These are phyloP conservation scores for Schoenoplectus triqueter DNA, from an alignment of 202 grass and related monocot genomes.

Conservation along the genomic window DNA sequence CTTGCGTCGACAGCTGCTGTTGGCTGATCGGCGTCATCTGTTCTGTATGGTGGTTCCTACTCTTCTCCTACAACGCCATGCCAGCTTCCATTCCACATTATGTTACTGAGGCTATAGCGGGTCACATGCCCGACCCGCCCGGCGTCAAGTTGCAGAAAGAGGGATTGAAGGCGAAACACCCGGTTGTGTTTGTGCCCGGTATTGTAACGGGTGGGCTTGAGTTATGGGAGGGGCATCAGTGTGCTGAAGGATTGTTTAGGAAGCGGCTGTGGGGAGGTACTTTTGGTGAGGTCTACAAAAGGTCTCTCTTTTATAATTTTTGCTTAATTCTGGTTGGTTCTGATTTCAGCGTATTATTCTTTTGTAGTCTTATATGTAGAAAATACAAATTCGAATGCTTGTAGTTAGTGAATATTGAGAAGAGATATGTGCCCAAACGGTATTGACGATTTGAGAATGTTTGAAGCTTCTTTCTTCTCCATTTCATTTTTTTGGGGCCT, in stretches of 20 bases:
- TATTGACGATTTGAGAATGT: background rate
- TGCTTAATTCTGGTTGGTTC: background rate
- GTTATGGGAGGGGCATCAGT: conserved; percentile 57
- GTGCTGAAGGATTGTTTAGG: conserved; percentile 54
- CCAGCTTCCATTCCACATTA: conserved; percentile 54
- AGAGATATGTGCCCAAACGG: background rate
- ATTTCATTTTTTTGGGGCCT: background rate
- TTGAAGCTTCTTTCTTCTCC: background rate
- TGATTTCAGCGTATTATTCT: background rate
- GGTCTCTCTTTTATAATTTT: conserved; percentile 29
- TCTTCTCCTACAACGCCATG: conserved; percentile 53
- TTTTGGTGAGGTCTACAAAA: conserved; percentile 58
- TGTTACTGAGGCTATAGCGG: conserved; percentile 51
- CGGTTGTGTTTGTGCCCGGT: conserved; percentile 56
- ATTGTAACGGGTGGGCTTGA: conserved; percentile 58
- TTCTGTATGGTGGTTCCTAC: conserved; percentile 45
- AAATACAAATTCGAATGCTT: background rate
- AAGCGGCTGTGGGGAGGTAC: conserved; percentile 56
- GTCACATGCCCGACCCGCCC: conserved; percentile 50
- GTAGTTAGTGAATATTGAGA: conserved; percentile 12
- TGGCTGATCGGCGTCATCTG: conserved; percentile 52
- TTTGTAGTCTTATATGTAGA: background rate
- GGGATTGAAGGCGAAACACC: conserved; percentile 50
- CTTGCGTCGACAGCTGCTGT: conserved; percentile 53
- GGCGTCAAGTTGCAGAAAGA: conserved; percentile 55